Evolutionary conservation across 768 basidiomycete genomes (phyloP), one percentile per base, ranked within the genome.

Genomic region (Russula lepida): DNA sequence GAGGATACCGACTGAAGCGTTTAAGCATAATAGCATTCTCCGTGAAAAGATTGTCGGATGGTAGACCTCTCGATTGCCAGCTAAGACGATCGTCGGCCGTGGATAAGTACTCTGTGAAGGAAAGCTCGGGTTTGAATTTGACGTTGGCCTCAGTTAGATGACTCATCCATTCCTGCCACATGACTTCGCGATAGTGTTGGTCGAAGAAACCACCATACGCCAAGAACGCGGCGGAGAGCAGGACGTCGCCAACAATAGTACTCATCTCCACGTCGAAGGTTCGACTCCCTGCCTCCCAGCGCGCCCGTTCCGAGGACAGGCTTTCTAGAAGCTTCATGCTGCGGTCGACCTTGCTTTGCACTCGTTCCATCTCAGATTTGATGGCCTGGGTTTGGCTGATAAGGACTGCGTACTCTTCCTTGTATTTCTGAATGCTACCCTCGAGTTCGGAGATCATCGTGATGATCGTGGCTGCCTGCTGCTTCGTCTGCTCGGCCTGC

Each of bases 11-110:
- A 69, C 92, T 92, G 82, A 94, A 98, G 52, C 94, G 86, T 71
- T 95, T 94, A 70, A 99, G 84, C 93, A 98, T 98, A 74, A 98
- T 94, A n/a, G 97, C 97, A 70, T 99, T 99, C 76, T 98, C 97
- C 1, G 91, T 92, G 66, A 93, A 98, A 48, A 99, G 78, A 64
- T 90, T 94, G 73, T 99, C 95, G 6, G 92, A 86, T 1, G 97
- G 97, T n/a, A 98, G 79, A 0, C 92, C 88, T 69, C 93, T 94
- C 32, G 92, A 89, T 73, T 95, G 93, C 97, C 95, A 99, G 68
- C 81, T 85, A 64, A 97, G 81, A 46, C 95, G 89, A 69, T 98
- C 92, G 69, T 98, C 97, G 1, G 95, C 94, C 2, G 95, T 95
- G 6, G 97, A 98, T 39, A 98, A 81, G 72, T 95, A 99, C 69